Conservation (phyloP, 2,329 filamentous ascomycete genomes). For the Xylariaceae sp. region DNA sequence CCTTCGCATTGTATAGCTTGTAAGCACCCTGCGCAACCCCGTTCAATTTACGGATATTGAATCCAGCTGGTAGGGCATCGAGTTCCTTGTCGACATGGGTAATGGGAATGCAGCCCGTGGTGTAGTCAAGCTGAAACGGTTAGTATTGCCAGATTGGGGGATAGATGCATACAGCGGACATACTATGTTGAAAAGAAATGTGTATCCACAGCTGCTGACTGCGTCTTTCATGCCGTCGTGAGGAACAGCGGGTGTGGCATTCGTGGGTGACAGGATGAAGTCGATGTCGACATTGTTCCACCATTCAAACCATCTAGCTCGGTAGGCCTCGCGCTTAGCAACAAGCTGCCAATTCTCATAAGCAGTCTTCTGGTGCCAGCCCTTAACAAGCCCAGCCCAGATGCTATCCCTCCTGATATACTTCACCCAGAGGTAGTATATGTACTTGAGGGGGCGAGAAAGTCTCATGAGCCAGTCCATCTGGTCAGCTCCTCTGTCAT, state of each 20-base stretch:
- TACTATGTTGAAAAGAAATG: constrained; percentile 86
- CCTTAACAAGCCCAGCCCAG: constrained; percentile 72
- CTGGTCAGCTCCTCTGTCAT: constrained; percentile 72
- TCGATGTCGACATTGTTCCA: constrained; percentile 72
- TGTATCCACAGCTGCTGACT: constrained; percentile 84
- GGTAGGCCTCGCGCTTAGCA: constrained; percentile 70
- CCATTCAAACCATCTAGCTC: constrained; percentile 76
- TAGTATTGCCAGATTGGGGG: constrained; percentile 7
- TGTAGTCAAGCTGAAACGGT: constrained; percentile 68
- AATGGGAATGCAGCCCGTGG: constrained; percentile 75
- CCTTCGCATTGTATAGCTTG: constrained; percentile 74
- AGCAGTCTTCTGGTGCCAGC: constrained; percentile 70
- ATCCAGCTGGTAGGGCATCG: constrained; percentile 61
- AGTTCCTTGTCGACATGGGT: constrained; percentile 71
- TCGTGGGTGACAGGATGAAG: constrained; percentile 77
- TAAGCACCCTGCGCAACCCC: constrained; percentile 79
- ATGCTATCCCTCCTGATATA: constrained; percentile 71
- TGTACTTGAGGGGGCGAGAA: constrained; percentile 68
- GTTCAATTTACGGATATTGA: constrained; percentile 63
- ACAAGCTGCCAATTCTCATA: constrained; percentile 82
- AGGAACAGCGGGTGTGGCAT: constrained; percentile 84
- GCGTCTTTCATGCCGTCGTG: constrained; percentile 84
- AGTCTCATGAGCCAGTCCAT: constrained; percentile 71
- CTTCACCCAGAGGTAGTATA: constrained; percentile 88
- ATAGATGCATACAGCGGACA: constrained; percentile 30